Evolutionary conservation across 345 rosid genomes (phyloP), one percentile per base, ranked within the genome.

Genomic region (Anastatica hierochuntica): DNA sequence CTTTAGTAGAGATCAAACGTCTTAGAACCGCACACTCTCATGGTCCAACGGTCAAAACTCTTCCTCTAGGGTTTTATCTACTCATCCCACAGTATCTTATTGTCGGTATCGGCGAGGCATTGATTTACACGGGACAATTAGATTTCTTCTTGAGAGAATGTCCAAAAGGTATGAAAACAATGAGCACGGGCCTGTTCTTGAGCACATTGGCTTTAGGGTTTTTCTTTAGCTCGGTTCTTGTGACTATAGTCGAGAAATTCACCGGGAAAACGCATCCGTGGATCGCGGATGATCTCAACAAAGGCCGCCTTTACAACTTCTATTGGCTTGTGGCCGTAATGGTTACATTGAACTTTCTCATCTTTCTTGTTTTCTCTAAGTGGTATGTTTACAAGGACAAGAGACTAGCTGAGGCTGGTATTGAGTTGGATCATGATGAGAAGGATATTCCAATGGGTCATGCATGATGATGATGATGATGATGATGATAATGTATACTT

Each of bases 121-220:
- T 92, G 54, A 78, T 79, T 1, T 92, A 92, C 46, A 79, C 79
- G 0, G 96, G 98, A 34, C 96, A 87, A 46, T 76, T 92, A 27
- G 95, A 85, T 56, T 87, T 92, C 64, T 92, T 92, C 83, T 69
- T 90, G 8, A 81, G 85, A 51, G 98, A 92, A 56, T 92, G 98
- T 36, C 98, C 98, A 0, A 87, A 92, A 54, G 98, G 98, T 14
- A 92, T 92, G 98, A 92, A 92, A 72, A 88, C 94, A 0, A 92
- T 92, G 86, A 87, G 96, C 69, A 87, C 96, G 0, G 98, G 98
- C 18, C 48, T 90, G 55, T 78, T 92, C 57, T 53, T 92, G 48
- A 92, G 95, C 56, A 87, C 96, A 34, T 83, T 92, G 19, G 81
- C 98, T 0, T 45, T 92, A 30, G 98, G 98, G 46, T 87, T 84